A percentile compares a stretch with the other conserved stretches of the same genome.
Conservation (phyloP, 2,329 filamentous ascomycete genomes). For the Aspergillus texensis region DNA sequence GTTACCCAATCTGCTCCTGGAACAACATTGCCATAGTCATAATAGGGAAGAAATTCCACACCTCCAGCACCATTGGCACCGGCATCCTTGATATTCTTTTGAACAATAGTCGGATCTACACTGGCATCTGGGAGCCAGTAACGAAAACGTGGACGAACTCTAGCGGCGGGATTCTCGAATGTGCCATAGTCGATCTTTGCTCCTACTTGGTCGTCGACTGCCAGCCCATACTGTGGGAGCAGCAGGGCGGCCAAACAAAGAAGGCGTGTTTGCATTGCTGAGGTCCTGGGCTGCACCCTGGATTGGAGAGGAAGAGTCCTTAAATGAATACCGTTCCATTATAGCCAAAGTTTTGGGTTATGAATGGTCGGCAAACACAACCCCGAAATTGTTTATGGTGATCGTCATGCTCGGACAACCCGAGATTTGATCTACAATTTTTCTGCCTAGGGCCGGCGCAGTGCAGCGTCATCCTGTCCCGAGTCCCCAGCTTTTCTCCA, state of each 20-base stretch:
- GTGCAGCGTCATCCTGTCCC: not conserved
- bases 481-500: not conserved
- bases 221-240: constrained; percentile 1
- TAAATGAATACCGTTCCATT: not conserved
- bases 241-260: not conserved
- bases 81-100: constrained; percentile 35
- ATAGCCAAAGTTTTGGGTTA: not conserved
- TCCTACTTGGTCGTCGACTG: constrained; percentile 5
- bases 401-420: constrained; percentile 1
- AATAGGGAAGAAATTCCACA: constrained; percentile 44
- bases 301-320: not conserved
- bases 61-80: constrained; percentile 41
- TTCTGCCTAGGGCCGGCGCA: not conserved
- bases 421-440: not conserved
- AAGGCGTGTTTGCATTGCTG: not conserved
- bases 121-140: constrained; percentile 47
- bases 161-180: constrained; percentile 31
- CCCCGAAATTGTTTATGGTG: not conserved
- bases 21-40: constrained; percentile 37
- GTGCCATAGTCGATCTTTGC: constrained; percentile 12
- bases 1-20: constrained; percentile 39
- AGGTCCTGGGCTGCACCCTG: not conserved
- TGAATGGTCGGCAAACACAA: not conserved
- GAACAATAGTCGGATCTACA: constrained; percentile 30
- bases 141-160: constrained; percentile 35